Evolutionary conservation across 352 stramenopile species (phyloP).

Genomic region (Phytophthora agathidicida): DNA sequence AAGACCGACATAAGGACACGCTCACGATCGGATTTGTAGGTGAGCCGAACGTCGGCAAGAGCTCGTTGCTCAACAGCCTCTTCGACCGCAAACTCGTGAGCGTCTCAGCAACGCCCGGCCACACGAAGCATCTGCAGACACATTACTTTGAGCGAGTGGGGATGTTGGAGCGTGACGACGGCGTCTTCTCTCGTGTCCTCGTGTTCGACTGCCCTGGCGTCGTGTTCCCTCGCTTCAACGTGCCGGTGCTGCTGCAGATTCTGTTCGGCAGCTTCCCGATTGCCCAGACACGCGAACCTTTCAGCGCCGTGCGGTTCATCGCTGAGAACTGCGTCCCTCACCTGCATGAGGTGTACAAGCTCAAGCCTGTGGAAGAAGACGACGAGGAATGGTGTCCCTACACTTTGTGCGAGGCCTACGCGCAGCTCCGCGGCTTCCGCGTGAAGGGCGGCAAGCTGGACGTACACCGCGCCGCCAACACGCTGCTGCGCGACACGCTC

Average conservation of each 20-base stretch:
- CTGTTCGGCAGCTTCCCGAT: slow-evolving; percentile 87
- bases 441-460: slow-evolving; percentile 79
- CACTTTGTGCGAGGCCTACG: slow-evolving; percentile 78
- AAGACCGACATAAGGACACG: slow-evolving; percentile 93
- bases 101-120: slow-evolving; percentile 76
- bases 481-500: slow-evolving; percentile 76
- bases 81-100: slow-evolving; percentile 82
- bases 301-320: slow-evolving; percentile 85
- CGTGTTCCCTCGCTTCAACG: slow-evolving; percentile 77
- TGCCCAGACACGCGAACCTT: slow-evolving; percentile 86
- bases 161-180: slow-evolving; percentile 45
- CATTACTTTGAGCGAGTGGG: slow-evolving; percentile 73
- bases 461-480: slow-evolving; percentile 77
- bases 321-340: slow-evolving; percentile 80
- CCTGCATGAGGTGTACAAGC: slow-evolving; percentile 83
- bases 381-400: slow-evolving; percentile 81
- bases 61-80: slow-evolving; percentile 93
- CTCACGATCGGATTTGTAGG: slow-evolving; percentile 96
- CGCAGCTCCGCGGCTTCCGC: slow-evolving; percentile 72
- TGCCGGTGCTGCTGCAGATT: slow-evolving; percentile 75
- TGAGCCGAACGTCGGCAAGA: slow-evolving; percentile 98
- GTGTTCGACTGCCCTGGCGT: slow-evolving; percentile 85
- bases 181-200: slow-evolving; percentile 45
- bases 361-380: slow-evolving; percentile 73
- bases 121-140: slow-evolving; percentile 87